These are phyloP conservation scores for Pseudogymnoascus sp. DNA, from an alignment of 2,329 filamentous ascomycete genomes.

Conservation along the genomic window DNA sequence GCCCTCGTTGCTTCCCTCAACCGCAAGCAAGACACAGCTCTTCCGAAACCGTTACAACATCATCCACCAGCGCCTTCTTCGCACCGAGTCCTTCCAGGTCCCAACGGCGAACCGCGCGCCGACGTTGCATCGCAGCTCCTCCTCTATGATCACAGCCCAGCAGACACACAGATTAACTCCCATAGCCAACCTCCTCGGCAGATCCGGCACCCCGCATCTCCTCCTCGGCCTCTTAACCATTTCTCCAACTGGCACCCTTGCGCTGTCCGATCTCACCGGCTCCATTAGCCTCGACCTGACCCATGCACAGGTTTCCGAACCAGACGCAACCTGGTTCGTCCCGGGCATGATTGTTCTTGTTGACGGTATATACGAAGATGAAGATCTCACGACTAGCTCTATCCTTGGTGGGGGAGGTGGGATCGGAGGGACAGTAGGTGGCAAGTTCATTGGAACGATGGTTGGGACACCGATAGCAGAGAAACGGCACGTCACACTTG, in stretches of 20 bases:
- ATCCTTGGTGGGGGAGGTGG: constrained; percentile 70
- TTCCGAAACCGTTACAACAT: constrained; percentile 90
- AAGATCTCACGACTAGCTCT: constrained; percentile 63
- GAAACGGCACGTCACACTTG: constrained; percentile 70
- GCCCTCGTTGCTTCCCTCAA: constrained; percentile 65
- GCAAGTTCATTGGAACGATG: constrained; percentile 82
- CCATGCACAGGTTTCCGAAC: constrained; percentile 73
- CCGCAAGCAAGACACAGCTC: constrained; percentile 72
- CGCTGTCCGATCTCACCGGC: constrained; percentile 79
- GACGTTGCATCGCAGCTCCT: constrained; percentile 51
- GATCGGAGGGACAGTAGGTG: constrained; percentile 85
- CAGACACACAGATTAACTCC: constrained; percentile 83
- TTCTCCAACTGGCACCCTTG: constrained; percentile 72
- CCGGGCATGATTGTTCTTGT: constrained; percentile 94
- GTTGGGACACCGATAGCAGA: constrained; percentile 90
- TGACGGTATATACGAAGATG: constrained; percentile 94
- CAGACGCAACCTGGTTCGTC: constrained; percentile 83
- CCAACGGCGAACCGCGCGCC: constrained; percentile 53
- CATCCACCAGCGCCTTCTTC: constrained; percentile 82
- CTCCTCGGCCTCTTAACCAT: constrained; percentile 76
- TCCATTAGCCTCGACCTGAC: constrained; percentile 78
- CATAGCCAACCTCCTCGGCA: constrained; percentile 66
- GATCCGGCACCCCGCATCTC: constrained; percentile 77
- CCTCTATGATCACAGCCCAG: constrained; percentile 43
- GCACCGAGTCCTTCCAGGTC: constrained; percentile 87